These are phyloP conservation scores for Globisporangium lucens DNA, from an alignment of 352 stramenopile genomes.

Conservation along the genomic window DNA sequence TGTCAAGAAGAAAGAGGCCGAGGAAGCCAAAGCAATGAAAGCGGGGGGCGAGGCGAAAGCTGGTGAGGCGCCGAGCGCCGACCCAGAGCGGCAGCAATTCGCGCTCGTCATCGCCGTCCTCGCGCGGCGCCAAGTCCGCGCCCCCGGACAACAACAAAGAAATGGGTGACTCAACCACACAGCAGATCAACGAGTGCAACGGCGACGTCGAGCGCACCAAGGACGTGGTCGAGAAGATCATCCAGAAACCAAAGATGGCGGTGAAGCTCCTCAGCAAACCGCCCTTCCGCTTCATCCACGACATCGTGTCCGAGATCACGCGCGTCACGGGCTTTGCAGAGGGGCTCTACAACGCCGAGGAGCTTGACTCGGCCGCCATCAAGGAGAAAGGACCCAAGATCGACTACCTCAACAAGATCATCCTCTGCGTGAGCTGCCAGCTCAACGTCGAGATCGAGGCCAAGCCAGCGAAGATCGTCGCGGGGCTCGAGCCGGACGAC, in stretches of 20 bases:
- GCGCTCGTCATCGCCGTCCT: constrained; percentile 25
- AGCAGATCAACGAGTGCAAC: constrained; percentile 70
- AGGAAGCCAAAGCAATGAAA: constrained; percentile 16
- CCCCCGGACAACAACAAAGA: constrained; percentile 49
- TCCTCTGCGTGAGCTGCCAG: constrained; percentile 87
- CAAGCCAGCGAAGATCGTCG: constrained; percentile 85
- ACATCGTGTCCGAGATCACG: constrained; percentile 80
- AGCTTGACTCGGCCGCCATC: constrained; percentile 89
- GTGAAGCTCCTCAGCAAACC: constrained; percentile 80
- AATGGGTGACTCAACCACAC: constrained; percentile 41
- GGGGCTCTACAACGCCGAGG: constrained; percentile 78
- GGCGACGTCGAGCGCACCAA: constrained; percentile 76
- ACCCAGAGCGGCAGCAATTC: constrained; percentile 28
- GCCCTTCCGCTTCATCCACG: constrained; percentile 87
- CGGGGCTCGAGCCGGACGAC: constrained; percentile 91
- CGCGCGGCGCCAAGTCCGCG: constrained; percentile 24
- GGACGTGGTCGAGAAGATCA: constrained; percentile 74
- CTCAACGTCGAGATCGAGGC: constrained; percentile 88
- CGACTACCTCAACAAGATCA: constrained; percentile 87
- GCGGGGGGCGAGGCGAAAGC: constrained; percentile 18
- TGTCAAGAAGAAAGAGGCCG: constrained; percentile 21
- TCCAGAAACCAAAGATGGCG: constrained; percentile 83
- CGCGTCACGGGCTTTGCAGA: constrained; percentile 79
- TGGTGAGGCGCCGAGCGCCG: constrained; percentile 12
- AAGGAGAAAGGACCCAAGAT: constrained; percentile 94